Percentiles rank a stretch among this genome's conserved stretches.
Conservation (phyloP, 306 rosid species). For the Sophora flavescens region DNA sequence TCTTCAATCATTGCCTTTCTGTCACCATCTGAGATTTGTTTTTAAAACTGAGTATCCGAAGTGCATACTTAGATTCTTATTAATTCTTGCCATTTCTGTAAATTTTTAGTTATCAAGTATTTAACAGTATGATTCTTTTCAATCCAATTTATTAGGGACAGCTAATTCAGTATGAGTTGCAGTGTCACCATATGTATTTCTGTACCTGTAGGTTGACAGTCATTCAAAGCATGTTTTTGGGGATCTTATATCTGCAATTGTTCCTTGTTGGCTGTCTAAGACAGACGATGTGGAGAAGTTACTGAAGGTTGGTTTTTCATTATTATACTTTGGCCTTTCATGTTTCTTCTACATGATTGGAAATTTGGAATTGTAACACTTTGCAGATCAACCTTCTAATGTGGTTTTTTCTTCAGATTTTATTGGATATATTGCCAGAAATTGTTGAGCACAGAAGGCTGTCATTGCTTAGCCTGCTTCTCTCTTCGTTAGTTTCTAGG, state of each 20-base stretch:
- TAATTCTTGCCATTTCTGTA: slow-evolving; percentile 22
- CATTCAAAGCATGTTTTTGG: slow-evolving; percentile 83
- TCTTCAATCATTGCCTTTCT: slow-evolving; percentile 6
- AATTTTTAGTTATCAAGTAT: not conserved
- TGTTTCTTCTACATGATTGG: slow-evolving; percentile 17
- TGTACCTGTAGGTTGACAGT: slow-evolving; percentile 69
- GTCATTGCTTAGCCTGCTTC: slow-evolving; percentile 72
- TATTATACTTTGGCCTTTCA: slow-evolving; percentile 11
- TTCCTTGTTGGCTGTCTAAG: slow-evolving; percentile 92
- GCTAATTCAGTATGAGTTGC: not conserved
- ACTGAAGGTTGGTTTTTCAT: slow-evolving; percentile 68
- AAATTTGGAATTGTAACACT: slow-evolving; percentile 10
- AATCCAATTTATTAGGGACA: not conserved
- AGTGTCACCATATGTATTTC: slow-evolving; percentile 26
- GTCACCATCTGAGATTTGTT: slow-evolving; percentile 7
- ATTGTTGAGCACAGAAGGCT: slow-evolving; percentile 81
- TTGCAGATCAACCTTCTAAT: slow-evolving; percentile 40
- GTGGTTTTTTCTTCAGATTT: slow-evolving; percentile 58
- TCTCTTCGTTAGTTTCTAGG: slow-evolving; percentile 76
- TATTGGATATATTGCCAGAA: slow-evolving; percentile 73
- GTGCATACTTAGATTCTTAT: slow-evolving; percentile 11
- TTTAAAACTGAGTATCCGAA: not conserved
- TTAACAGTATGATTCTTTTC: not conserved
- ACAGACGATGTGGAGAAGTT: slow-evolving; percentile 68
- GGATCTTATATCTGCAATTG: slow-evolving; percentile 80